Conservation (phyloP, 2,329 filamentous ascomycete species). For the Botryotinia globosa region DNA sequence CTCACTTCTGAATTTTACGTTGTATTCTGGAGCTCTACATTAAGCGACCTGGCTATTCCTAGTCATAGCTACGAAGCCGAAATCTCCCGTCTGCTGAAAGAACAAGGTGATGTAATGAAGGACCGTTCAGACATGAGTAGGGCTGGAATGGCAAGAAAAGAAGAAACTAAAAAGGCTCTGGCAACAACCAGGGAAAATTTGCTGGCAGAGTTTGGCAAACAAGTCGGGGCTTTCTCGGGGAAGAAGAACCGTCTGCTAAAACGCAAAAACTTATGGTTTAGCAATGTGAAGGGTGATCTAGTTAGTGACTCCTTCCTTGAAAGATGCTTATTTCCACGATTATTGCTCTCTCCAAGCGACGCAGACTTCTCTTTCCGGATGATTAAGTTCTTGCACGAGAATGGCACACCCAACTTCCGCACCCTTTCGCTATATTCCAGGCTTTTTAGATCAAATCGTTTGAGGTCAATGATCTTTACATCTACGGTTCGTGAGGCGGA, state of each 20-base stretch:
- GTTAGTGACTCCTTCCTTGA: slow-evolving; percentile 79
- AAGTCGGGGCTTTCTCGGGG: slow-evolving; percentile 64
- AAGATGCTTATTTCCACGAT: slow-evolving; percentile 86
- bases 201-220: slow-evolving; percentile 69
- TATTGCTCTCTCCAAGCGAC: slow-evolving; percentile 80
- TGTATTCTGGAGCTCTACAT: slow-evolving; percentile 86
- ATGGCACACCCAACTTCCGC: slow-evolving; percentile 80
- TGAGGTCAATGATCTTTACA: slow-evolving; percentile 80
- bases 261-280: slow-evolving; percentile 79
- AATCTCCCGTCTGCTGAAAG: slow-evolving; percentile 63
- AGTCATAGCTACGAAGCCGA: slow-evolving; percentile 76
- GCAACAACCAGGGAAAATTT: slow-evolving; percentile 67
- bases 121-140: slow-evolving; percentile 72
- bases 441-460: slow-evolving; percentile 77
- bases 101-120: slow-evolving; percentile 63
- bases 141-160: slow-evolving; percentile 62
- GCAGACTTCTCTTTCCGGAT: slow-evolving; percentile 86
- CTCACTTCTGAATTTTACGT: slow-evolving; percentile 81
- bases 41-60: slow-evolving; percentile 77
- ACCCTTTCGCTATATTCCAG: slow-evolving; percentile 80
- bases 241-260: slow-evolving; percentile 68
- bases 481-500: slow-evolving; percentile 89
- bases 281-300: slow-evolving; percentile 59
- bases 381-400: slow-evolving; percentile 81
- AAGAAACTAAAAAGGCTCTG: slow-evolving; percentile 66